Conservation (phyloP, 306 rosid species). For the Lablab purpureus region DNA sequence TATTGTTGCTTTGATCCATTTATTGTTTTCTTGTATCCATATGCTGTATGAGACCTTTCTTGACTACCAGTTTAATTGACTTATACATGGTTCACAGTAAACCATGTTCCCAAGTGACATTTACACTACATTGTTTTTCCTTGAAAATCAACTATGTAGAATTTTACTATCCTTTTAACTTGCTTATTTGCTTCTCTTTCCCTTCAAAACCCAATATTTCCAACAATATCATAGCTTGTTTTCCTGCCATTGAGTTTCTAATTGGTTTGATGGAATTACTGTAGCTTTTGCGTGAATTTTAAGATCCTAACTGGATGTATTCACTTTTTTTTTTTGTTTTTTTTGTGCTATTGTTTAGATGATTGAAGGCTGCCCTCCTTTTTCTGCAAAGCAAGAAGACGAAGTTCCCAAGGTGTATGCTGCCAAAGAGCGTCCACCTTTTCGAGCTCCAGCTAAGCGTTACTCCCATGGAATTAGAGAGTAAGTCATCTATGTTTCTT, state of each 20-base stretch:
- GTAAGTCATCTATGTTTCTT: constrained; percentile 56
- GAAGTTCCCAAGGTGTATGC: constrained; percentile 75
- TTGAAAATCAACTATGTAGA: constrained; percentile 22
- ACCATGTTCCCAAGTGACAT: background rate
- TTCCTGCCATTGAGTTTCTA: constrained; percentile 23
- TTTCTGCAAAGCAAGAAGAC: constrained; percentile 65
- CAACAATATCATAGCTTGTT: constrained; percentile 18
- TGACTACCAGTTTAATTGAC: background rate
- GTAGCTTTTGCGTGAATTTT: constrained; percentile 13
- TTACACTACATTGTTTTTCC: constrained; percentile 18
- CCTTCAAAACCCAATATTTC: constrained; percentile 23
- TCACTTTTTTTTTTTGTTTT: constrained; percentile 47
- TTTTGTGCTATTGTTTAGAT: constrained; percentile 61
- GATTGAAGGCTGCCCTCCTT: constrained; percentile 93
- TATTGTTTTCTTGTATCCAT: background rate
- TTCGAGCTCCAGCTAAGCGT: constrained; percentile 74
- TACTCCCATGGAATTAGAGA: constrained; percentile 82
- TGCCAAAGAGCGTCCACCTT: constrained; percentile 80
- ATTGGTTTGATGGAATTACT: background rate
- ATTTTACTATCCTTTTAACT: constrained; percentile 5
- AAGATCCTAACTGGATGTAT: constrained; percentile 30
- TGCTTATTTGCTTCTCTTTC: constrained; percentile 28
- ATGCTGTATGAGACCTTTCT: background rate
- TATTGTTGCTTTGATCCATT: background rate
- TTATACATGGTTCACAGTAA: background rate